These are phyloP conservation scores for Raphanus hybrid DNA, from an alignment of 441 rosid genomes.

Conservation along the genomic window DNA sequence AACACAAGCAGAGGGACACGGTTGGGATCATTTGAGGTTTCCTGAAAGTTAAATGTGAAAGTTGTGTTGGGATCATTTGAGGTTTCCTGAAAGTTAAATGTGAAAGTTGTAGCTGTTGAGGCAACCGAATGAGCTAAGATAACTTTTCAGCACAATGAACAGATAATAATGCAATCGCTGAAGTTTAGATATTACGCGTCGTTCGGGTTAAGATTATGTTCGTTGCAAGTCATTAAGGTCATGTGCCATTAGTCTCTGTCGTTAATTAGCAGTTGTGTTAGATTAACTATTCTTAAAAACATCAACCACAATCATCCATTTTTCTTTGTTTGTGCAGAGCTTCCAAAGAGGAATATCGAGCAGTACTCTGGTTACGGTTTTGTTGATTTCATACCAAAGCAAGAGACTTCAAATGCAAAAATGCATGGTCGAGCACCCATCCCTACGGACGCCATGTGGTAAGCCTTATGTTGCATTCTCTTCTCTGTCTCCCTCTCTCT, in stretches of 20 bases:
- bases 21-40: conserved; percentile 49
- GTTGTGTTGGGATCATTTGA: conserved; percentile 45
- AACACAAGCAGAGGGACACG: too few relatives aligned
- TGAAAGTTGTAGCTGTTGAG: conserved; percentile 87
- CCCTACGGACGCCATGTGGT: background rate
- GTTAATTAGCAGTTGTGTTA: background rate
- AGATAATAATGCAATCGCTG: conserved; percentile 47
- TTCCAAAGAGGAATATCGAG: conserved; percentile 78
- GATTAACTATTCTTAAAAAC: background rate
- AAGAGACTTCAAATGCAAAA: conserved; percentile 83
- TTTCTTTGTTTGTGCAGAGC: conserved; percentile 50
- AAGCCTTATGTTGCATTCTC: too few relatives aligned
- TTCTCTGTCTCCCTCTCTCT: too few relatives aligned
- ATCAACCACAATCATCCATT: background rate
- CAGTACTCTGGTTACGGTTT: conserved; percentile 75
- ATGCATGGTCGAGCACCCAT: background rate
- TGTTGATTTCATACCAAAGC: conserved; percentile 84
- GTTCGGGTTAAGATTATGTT: conserved; percentile 2
- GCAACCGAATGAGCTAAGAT: conserved; percentile 88
- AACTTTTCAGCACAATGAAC: conserved; percentile 81
- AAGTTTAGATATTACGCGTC: background rate
- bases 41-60: conserved; percentile 68
- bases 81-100: conserved; percentile 69
- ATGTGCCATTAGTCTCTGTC: background rate
- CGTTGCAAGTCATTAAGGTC: background rate